Conservation (phyloP, 345 rosid species). For the Eucalyptus camaldulensis region DNA sequence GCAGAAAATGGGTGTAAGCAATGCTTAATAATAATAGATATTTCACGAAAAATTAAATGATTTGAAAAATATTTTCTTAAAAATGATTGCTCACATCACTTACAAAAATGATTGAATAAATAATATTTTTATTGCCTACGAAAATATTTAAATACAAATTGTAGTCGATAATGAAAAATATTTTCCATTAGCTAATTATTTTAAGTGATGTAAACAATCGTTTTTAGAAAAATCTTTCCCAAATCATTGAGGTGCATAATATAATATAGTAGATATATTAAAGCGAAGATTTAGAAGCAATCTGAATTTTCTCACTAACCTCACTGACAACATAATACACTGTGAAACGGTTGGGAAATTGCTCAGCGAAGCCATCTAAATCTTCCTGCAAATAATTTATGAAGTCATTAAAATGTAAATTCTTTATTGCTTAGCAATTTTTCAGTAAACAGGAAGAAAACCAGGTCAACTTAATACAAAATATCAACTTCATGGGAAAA, state of each 20-base stretch:
- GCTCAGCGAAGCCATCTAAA: conserved; percentile 15
- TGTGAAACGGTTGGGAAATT: conserved; percentile 10
- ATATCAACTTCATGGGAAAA: neutral
- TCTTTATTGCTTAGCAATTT: neutral
- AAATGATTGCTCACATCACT: too few species aligned
- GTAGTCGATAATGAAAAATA: too few species aligned
- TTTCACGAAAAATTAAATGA: too few species aligned
- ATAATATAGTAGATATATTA: too few species aligned
- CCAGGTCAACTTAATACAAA: neutral
- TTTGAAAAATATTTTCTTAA: too few species aligned
- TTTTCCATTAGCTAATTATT: too few species aligned
- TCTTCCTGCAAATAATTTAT: conserved; percentile 7
- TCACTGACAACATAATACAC: conserved; percentile 27
- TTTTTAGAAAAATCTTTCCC: too few species aligned
- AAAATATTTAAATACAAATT: too few species aligned
- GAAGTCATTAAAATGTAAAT: neutral
- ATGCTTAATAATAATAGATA: neutral
- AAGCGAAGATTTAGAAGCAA: neutral
- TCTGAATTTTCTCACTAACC: neutral
- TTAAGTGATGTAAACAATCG: accelerated
- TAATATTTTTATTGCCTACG: too few species aligned
- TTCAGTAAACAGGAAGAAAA: neutral
- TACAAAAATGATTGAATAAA: too few species aligned
- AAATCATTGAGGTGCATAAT: too few species aligned
- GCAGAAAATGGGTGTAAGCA: neutral